Evolutionary conservation across 352 stramenopile species (phyloP), one percentile per base, ranked within the genome.

Genomic region (Phytophthora quininea): DNA sequence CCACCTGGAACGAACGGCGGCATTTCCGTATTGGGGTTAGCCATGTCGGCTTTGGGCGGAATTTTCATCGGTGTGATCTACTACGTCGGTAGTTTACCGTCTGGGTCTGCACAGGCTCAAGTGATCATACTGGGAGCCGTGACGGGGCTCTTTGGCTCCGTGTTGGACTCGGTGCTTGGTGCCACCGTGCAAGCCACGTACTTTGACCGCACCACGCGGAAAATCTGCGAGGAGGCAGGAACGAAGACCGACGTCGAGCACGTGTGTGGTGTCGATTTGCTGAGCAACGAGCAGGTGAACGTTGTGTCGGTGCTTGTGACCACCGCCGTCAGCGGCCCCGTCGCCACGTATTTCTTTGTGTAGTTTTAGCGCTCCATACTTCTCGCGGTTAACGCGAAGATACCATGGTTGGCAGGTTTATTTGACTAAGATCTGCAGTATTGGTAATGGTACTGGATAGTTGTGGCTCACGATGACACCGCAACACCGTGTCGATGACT

Each of bases 1-100:
- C 95, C 95, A 1, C 80, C 88, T 1, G 95, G 96, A 8, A 98
- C 96, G 5, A 99, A 99, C 79, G 96, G 96, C 45, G 96, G 91
- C 7, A 77, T 98, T n/a, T 98, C 93, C 6, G 5, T 84, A 3
- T 67, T 89, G 2, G 96, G 96, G 7, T 91, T 89, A 15, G 59
- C 82, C 6, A 90, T 90, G 43, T 97, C 92, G 33, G 72, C 73
- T 3, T 63, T 93, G 7, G 96, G 96, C 19, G 96, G 96, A 3
- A 62, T 76, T 5, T 93, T 98, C 31, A 91, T 98, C 54, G 96
- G 94, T 2, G 38, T 84, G 40, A 79, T 95, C 2, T 85, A 93
- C 71, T 89, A 77, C 43, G 24, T 63, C n/a, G 53, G 69, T 3
- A 84, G 79, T 51, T 47, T 82, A 7, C 67, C 62, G n/a, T 79